These are phyloP conservation scores for Globisporangium iwayamae DNA, from an alignment of 352 stramenopile species.

Conservation along the genomic window DNA sequence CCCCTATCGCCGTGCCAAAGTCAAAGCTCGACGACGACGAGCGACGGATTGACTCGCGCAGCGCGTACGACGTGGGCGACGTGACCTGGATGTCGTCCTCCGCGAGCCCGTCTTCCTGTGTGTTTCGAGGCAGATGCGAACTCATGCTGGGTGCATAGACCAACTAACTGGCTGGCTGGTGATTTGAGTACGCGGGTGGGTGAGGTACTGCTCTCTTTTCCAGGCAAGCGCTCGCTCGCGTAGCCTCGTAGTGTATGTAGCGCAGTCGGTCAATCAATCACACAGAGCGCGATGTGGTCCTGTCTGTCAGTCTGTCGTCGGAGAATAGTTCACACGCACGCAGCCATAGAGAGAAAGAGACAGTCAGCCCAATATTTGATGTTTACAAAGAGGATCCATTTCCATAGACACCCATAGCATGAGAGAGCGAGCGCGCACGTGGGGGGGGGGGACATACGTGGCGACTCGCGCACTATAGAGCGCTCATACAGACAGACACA, in stretches of 20 bases:
- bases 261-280: background rate
- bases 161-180: background rate
- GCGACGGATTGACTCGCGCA: constrained; percentile 74
- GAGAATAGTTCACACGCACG: too few relatives aligned
- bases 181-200: too few relatives aligned
- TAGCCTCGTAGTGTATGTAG: background rate
- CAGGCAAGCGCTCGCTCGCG: background rate
- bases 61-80: constrained; percentile 73
- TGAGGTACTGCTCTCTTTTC: background rate
- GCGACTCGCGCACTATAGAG: background rate
- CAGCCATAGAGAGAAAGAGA: constrained; percentile 1
- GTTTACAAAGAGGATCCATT: background rate
- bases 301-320: background rate
- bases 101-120: constrained; percentile 26
- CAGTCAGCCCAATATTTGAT: background rate
- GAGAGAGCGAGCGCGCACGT: background rate
- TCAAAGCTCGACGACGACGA: constrained; percentile 60
- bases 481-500: background rate
- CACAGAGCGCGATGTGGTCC: background rate
- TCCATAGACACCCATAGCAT: background rate
- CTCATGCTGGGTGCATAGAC: constrained; percentile 17
- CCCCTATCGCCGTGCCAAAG: constrained; percentile 19
- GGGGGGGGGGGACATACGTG: background rate
- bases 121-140: constrained; percentile 14
- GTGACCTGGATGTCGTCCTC: constrained; percentile 78